Evolutionary conservation across 129 eudicot species (phyloP).

Genomic region (Lonicera japonica): DNA sequence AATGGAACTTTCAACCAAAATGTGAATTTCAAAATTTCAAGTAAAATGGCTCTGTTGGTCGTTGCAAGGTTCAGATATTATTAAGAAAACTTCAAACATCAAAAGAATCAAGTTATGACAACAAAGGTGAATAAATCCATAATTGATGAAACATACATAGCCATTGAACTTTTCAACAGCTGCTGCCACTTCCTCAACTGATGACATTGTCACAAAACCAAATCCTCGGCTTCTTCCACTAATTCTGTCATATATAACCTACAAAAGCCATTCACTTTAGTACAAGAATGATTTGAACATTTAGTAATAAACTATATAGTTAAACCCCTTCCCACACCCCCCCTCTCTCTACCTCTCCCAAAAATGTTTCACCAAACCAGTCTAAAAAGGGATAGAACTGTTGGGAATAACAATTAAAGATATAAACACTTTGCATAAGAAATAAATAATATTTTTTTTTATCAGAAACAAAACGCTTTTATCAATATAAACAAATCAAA

Average conservation of each 20-base stretch:
- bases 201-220: conserved; percentile 82
- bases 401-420: too few relatives aligned
- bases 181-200: conserved; percentile 55
- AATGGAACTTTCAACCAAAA: not conserved
- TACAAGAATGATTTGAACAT: not conserved
- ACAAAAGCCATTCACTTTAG: conserved; percentile 12
- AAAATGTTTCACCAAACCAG: not conserved
- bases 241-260: conserved; percentile 77
- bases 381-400: too few relatives aligned
- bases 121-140: not conserved
- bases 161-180: conserved; percentile 70
- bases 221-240: conserved; percentile 85
- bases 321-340: not conserved
- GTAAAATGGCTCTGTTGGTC: not conserved
- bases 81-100: not conserved
- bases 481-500: too few relatives aligned
- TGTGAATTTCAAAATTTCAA: not conserved
- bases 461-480: too few relatives aligned
- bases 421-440: too few relatives aligned
- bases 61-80: not conserved
- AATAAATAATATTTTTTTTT: too few relatives aligned
- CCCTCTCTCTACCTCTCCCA: not conserved
- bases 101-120: not conserved
- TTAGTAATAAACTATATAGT: not conserved
- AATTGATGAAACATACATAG: conserved; percentile 42